phyloP scores from a whole-genome alignment of 768 basidiomycete genomes.

The Russula ochroleuca region DNA sequence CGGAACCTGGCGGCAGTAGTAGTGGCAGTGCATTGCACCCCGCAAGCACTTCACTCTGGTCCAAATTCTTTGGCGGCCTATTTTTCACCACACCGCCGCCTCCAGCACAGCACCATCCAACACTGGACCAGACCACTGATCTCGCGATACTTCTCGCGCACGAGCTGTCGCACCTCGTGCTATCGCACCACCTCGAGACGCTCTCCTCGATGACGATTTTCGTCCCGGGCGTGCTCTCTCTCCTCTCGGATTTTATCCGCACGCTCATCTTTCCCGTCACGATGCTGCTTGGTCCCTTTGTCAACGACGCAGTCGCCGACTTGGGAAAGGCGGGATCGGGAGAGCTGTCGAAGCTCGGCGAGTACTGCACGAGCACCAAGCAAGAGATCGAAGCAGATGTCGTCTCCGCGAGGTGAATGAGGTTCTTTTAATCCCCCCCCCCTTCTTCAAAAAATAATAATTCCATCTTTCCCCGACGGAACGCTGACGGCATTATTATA shows the following conservation, averaged over 20 bases:
- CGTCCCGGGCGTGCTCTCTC: constrained; percentile 72
- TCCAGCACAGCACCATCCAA: constrained; percentile 39
- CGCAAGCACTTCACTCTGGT: constrained; percentile 43
- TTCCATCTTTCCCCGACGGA: neutral
- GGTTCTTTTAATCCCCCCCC: constrained; percentile 15
- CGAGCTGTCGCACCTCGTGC: constrained; percentile 86
- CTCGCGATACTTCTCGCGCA: constrained; percentile 90
- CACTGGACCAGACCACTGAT: constrained; percentile 80
- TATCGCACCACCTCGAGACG: constrained; percentile 89
- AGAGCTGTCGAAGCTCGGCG: constrained; percentile 66
- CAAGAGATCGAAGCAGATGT: constrained; percentile 94
- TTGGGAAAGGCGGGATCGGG: constrained; percentile 72
- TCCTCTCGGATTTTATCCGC: constrained; percentile 69
- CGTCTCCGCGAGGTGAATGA: constrained; percentile 68
- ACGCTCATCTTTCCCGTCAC: constrained; percentile 84
- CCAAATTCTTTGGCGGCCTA: constrained; percentile 46
- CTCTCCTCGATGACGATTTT: constrained; percentile 82
- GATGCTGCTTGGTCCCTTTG: constrained; percentile 89
- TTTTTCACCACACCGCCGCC: constrained; percentile 38
- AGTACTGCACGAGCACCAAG: constrained; percentile 70
- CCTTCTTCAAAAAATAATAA: neutral
- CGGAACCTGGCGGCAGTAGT: constrained; percentile 4
- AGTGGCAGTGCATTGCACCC: constrained; percentile 18
- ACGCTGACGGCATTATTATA: constrained; percentile 4
- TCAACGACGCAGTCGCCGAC: constrained; percentile 88